These are phyloP conservation scores for Aspergillus wentii DNA, from an alignment of 495 filamentous ascomycete genomes.

Conservation along the genomic window DNA sequence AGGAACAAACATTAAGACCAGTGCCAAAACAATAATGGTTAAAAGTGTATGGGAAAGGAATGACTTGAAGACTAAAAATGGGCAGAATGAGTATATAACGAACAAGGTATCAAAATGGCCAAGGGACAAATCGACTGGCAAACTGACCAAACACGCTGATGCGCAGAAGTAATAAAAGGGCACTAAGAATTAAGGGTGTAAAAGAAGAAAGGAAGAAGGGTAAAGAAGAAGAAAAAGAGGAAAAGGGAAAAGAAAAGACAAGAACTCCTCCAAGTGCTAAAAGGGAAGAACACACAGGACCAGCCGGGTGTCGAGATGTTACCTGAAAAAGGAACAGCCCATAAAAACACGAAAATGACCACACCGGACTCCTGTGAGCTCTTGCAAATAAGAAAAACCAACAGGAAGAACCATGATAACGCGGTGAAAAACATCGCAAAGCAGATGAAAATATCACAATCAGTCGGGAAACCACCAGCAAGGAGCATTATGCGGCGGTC, in stretches of 20 bases:
- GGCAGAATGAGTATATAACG: constrained; percentile 14
- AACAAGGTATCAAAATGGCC: constrained; percentile 25
- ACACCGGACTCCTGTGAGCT: constrained; percentile 45
- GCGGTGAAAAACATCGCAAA: constrained; percentile 10
- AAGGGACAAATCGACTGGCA: constrained; percentile 17
- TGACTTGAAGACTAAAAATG: constrained; percentile 8
- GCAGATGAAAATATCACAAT: constrained; percentile 21
- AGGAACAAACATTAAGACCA: constrained; percentile 14
- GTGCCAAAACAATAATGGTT: constrained; percentile 8
- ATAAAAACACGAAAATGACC: constrained; percentile 35
- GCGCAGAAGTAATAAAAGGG: constrained; percentile 19
- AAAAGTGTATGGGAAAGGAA: constrained; percentile 14
- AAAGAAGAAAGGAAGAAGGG: constrained; percentile 12
- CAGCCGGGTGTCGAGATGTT: constrained; percentile 46
- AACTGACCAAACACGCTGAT: constrained; percentile 22
- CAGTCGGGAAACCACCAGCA: constrained; percentile 31
- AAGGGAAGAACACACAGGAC: constrained; percentile 46
- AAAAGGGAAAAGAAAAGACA: constrained; percentile 11
- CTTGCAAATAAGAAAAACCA: constrained; percentile 26
- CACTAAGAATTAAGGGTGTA: constrained; percentile 21
- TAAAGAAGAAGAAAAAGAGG: constrained; percentile 9
- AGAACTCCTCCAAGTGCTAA: constrained; percentile 44
- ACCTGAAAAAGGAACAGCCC: constrained; percentile 29
- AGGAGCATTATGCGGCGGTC: constrained; percentile 34
- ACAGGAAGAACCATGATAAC: constrained; percentile 14